Evolutionary conservation across 2,329 filamentous ascomycete genomes (phyloP).

Genomic region (Colletotrichum acutatum): DNA sequence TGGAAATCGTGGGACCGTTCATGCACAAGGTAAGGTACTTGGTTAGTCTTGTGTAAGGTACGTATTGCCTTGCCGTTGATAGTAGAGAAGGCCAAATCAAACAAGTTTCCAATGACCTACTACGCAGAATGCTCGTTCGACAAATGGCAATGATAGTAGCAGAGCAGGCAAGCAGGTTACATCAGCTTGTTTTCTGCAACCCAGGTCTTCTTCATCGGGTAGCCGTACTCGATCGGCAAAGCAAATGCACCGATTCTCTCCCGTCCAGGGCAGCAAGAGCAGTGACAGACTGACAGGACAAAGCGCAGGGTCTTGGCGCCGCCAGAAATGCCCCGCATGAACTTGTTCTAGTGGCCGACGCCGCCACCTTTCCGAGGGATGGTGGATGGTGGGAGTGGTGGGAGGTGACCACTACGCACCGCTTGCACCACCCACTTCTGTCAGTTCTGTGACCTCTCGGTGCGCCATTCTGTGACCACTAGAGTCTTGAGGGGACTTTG

Average conservation of each 20-base stretch:
- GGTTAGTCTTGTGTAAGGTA: not conserved
- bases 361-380: not conserved
- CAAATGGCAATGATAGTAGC: not conserved
- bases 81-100: not conserved
- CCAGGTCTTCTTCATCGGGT: not conserved
- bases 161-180: not conserved
- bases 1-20: not conserved
- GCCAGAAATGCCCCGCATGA: constrained; percentile 30
- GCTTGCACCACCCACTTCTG: constrained; percentile 3
- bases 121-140: not conserved
- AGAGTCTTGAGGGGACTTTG: not conserved
- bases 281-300: constrained; percentile 7
- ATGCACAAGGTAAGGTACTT: not conserved
- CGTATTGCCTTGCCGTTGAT: not conserved
- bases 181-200: not conserved
- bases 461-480: constrained; percentile 30
- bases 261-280: not conserved
- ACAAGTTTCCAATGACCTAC: too few species aligned
- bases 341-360: constrained; percentile 7
- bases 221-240: not conserved
- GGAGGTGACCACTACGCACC: not conserved
- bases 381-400: not conserved
- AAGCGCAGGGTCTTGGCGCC: constrained; percentile 33
- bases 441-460: constrained; percentile 8
- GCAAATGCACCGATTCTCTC: not conserved